phyloP scores from a whole-genome alignment of 768 basidiomycete genomes.

The Tulasnella sp. region DNA sequence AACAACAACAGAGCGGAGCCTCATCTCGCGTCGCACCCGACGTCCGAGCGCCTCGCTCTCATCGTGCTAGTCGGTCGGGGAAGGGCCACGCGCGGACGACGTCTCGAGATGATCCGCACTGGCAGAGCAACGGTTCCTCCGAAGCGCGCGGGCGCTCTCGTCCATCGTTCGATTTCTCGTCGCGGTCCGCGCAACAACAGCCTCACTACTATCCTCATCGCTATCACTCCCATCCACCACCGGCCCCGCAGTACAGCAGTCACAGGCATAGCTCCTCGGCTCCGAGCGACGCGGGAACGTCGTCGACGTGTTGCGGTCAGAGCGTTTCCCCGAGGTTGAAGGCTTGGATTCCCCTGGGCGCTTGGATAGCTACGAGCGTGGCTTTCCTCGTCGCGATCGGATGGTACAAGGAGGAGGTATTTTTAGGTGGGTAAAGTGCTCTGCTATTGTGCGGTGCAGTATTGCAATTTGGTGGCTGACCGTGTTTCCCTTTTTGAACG shows the following conservation, averaged over 20 bases:
- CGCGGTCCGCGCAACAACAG: neutral
- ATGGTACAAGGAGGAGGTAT: conserved; percentile 81
- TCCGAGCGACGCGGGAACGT: conserved; percentile 11
- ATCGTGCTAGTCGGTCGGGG: neutral
- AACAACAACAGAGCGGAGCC: neutral
- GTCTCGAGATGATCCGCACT: conserved; percentile 13
- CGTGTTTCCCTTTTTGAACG: neutral
- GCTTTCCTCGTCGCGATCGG: conserved; percentile 80
- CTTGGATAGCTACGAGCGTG: conserved; percentile 76
- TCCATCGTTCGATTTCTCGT: neutral
- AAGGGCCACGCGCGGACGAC: conserved; percentile 24
- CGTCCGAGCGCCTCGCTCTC: neutral
- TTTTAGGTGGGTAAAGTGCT: conserved; percentile 61
- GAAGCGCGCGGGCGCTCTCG: neutral
- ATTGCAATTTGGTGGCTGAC: conserved; percentile 28
- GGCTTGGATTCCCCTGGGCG: conserved; percentile 76
- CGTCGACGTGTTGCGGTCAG: conserved; percentile 23
- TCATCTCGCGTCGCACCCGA: neutral
- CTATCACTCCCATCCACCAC: conserved; percentile 23
- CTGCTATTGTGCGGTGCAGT: conserved; percentile 31
- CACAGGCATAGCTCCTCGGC: conserved; percentile 4
- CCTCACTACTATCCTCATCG: conserved; percentile 24
- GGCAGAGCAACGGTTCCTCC: neutral
- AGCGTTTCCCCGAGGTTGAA: conserved; percentile 49
- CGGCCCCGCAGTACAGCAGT: neutral